phyloP scores from a whole-genome alignment of 1,284 basidiomycete species.

The Sphaerobolus stellatus region DNA sequence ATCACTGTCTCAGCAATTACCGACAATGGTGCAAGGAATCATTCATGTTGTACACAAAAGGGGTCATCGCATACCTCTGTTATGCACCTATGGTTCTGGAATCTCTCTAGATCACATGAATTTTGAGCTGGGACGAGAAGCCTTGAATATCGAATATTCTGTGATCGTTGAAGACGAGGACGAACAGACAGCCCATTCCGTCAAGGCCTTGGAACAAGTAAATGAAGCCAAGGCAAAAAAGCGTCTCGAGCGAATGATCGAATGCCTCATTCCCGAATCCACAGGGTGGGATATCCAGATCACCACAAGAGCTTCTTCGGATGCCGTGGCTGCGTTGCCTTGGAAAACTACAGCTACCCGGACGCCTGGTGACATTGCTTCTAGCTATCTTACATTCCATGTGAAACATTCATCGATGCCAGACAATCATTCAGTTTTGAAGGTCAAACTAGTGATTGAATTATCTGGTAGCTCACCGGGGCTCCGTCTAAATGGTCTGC shows the following conservation, averaged over 20 bases:
- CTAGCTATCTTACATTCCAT: slow-evolving; percentile 61
- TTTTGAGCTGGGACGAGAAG: slow-evolving; percentile 81
- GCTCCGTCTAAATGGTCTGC: slow-evolving; percentile 81
- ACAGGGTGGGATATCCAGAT: slow-evolving; percentile 92
- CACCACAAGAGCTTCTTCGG: slow-evolving; percentile 66
- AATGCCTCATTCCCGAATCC: slow-evolving; percentile 73
- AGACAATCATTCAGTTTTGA: slow-evolving; percentile 74
- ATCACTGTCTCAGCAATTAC: slow-evolving; percentile 65
- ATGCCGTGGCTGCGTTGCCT: slow-evolving; percentile 69
- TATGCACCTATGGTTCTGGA: slow-evolving; percentile 79
- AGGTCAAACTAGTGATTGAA: slow-evolving; percentile 78
- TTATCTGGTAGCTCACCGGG: slow-evolving; percentile 74
- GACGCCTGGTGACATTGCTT: slow-evolving; percentile 33
- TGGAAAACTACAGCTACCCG: slow-evolving; percentile 74
- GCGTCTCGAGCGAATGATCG: slow-evolving; percentile 71
- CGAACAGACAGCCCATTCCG: slow-evolving; percentile 31
- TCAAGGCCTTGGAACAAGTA: slow-evolving; percentile 49
- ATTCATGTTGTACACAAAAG: slow-evolving; percentile 75
- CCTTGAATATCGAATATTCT: slow-evolving; percentile 82
- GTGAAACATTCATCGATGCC: slow-evolving; percentile 71
- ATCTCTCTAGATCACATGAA: slow-evolving; percentile 75
- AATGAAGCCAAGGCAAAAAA: slow-evolving; percentile 62
- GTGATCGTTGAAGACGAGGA: slow-evolving; percentile 78
- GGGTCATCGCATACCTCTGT: slow-evolving; percentile 70
- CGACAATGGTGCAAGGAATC: slow-evolving; percentile 78